Evolutionary conservation across 495 filamentous ascomycete genomes (phyloP), one percentile per base, ranked within the genome.

Genomic region (Xylaria nigripes): DNA sequence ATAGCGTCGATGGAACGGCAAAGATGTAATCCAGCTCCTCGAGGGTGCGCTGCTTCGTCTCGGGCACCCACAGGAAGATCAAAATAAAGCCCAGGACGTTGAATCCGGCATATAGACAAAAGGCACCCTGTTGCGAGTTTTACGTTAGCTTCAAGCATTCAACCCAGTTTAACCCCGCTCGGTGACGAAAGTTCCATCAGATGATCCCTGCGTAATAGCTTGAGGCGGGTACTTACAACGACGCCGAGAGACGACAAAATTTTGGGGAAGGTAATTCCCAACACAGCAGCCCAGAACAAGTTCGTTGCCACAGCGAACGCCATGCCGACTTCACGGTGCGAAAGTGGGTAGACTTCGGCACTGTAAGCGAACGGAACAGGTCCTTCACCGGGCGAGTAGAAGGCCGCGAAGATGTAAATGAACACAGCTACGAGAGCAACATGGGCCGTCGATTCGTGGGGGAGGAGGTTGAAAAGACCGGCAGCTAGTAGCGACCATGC

Each of bases 311-410:
- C 86, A 8, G 86, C 86, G 74, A 82, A 83, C 2, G 77, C 75
- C 86, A 90, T 90, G 23, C 86, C 86, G 34, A 87, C 74, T 68
- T 90, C 84, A 61, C 81, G 80, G 61, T 87, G 84, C 12, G 81
- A 86, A 19, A 90, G 74, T 3, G 87, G 88, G 60, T 90, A 90
- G 3, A 88, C 85, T 66, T 93, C 88, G 2, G 87, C 87, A 8
- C 84, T 87, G 62, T 88, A 86, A 2, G 82, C 82, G 63, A 81
- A 87, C 0, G 86, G 84, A 6, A 87, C 84, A 8, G 85, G 85
- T 0, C 84, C 86, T 69, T 84, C 82, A 7, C 84, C 84, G 1
- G 83, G 80, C 3, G 81, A 86, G 70, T 86, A 87, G 62, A 85
- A 85, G 2, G 76, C 79, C 12, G 76, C 77, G 57, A 86, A 87